phyloP scores from a whole-genome alignment of 306 rosid genomes.

The Glycyrrhiza uralensis region DNA sequence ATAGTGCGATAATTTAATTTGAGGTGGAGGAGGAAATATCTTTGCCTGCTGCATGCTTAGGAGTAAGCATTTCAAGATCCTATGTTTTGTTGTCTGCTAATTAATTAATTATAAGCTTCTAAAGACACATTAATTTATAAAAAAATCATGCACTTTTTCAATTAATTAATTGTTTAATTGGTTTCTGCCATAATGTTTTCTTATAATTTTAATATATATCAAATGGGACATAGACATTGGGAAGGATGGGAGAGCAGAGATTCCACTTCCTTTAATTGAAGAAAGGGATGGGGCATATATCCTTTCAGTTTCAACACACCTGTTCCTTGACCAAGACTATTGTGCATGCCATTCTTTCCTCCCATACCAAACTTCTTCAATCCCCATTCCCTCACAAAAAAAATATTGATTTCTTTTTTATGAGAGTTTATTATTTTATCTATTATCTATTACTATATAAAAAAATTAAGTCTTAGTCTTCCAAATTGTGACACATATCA shows the following conservation, averaged over 20 bases:
- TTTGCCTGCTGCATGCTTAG: constrained; percentile 64
- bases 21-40: constrained; percentile 27
- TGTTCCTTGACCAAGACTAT: constrained; percentile 69
- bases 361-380: constrained; percentile 49
- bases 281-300: constrained; percentile 76
- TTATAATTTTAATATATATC: not conserved
- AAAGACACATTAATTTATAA: constrained; percentile 31
- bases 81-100: constrained; percentile 48
- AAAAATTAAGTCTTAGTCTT: too few relatives aligned
- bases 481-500: too few relatives aligned
- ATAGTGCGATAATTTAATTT: not conserved
- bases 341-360: constrained; percentile 49
- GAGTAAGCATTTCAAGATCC: constrained; percentile 45
- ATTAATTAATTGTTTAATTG: constrained; percentile 16
- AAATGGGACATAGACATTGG: constrained; percentile 63
- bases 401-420: constrained; percentile 13
- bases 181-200: not conserved
- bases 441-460: too few relatives aligned
- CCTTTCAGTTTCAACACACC: constrained; percentile 51
- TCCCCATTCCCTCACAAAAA: constrained; percentile 26
- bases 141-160: constrained; percentile 3
- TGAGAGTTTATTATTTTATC: too few relatives aligned
- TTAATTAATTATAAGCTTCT: constrained; percentile 28
- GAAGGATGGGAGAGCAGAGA: constrained; percentile 84
- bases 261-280: constrained; percentile 65